phyloP scores from a whole-genome alignment of 371 early-diverging fungal species.

The Mortierella sp. region DNA sequence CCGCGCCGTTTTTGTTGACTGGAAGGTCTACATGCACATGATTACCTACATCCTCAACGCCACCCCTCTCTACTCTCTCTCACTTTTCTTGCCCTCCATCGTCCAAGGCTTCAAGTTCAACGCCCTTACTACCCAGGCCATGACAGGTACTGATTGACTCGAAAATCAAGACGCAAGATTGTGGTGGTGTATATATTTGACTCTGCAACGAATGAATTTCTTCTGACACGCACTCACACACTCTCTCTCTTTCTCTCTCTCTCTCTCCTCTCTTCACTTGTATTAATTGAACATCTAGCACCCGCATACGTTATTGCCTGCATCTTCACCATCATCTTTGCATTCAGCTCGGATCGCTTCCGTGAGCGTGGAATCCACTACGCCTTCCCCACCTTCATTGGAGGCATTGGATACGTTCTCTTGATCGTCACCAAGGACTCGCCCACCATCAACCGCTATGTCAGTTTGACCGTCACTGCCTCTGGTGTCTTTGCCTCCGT shows the following conservation, averaged over 20 bases:
- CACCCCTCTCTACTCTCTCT: constrained; percentile 75
- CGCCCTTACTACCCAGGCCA: constrained; percentile 25
- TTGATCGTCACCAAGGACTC: constrained; percentile 61
- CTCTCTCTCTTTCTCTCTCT: neutral
- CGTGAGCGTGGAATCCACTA: constrained; percentile 76
- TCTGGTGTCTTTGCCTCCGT: constrained; percentile 70
- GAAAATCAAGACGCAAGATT: neutral
- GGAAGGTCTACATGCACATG: constrained; percentile 69
- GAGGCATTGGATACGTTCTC: constrained; percentile 75
- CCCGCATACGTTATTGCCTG: constrained; percentile 66
- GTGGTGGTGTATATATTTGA: neutral
- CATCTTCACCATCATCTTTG: constrained; percentile 65
- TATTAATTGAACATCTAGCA: constrained; percentile 38
- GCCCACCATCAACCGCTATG: constrained; percentile 59
- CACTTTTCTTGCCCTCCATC: constrained; percentile 80
- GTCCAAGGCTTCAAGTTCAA: constrained; percentile 64
- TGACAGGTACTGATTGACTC: constrained; percentile 10
- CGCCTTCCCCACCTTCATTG: constrained; percentile 69
- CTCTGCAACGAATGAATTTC: neutral
- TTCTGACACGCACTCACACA: neutral
- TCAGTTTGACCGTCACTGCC: constrained; percentile 66
- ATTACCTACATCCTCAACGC: constrained; percentile 73
- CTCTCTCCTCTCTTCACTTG: neutral
- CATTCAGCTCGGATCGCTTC: constrained; percentile 75
- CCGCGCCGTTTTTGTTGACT: constrained; percentile 66